Evolutionary conservation across 495 filamentous ascomycete genomes (phyloP).

Genomic region (Physcia stellaris): DNA sequence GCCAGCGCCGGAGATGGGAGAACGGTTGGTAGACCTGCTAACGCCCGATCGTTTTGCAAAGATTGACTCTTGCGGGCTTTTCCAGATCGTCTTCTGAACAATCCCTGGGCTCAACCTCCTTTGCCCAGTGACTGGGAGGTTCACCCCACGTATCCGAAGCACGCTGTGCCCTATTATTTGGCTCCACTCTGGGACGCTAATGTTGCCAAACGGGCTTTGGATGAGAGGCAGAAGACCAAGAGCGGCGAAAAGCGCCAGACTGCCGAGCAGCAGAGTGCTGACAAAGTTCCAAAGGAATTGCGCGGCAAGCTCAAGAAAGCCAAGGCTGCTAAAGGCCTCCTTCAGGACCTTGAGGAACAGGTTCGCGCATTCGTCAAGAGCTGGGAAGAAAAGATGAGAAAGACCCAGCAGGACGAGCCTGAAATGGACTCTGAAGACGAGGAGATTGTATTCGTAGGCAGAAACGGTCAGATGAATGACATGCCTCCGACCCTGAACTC

Average conservation of each 20-base stretch:
- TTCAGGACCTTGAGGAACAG: conserved; percentile 52
- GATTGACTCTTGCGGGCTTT: conserved; percentile 8
- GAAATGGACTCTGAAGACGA: conserved; percentile 51
- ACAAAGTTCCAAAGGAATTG: conserved; percentile 34
- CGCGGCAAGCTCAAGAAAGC: conserved; percentile 53
- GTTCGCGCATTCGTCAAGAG: conserved; percentile 45
- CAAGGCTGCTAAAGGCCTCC: conserved; percentile 50
- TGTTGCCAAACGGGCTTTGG: conserved; percentile 31
- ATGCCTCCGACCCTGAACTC: conserved; percentile 25
- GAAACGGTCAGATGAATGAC: conserved; percentile 61
- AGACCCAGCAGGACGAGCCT: conserved; percentile 9
- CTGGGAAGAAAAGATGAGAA: conserved; percentile 37
- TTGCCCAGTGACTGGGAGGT: conserved; percentile 68
- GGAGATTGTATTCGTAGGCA: conserved; percentile 86
- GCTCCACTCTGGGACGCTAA: conserved; percentile 76
- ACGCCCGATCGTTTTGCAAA: background rate
- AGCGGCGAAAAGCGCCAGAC: conserved; percentile 10
- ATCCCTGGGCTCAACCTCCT: conserved; percentile 77
- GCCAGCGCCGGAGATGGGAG: conserved; percentile 82
- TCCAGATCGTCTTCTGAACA: conserved; percentile 69
- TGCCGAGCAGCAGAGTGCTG: conserved; percentile 24
- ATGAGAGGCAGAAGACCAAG: conserved; percentile 25
- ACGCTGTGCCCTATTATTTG: conserved; percentile 74
- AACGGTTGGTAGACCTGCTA: conserved; percentile 51
- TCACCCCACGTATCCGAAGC: conserved; percentile 61